phyloP scores from a whole-genome alignment of 257 asterid genomes.

The Fraxinus quadrangulata region DNA sequence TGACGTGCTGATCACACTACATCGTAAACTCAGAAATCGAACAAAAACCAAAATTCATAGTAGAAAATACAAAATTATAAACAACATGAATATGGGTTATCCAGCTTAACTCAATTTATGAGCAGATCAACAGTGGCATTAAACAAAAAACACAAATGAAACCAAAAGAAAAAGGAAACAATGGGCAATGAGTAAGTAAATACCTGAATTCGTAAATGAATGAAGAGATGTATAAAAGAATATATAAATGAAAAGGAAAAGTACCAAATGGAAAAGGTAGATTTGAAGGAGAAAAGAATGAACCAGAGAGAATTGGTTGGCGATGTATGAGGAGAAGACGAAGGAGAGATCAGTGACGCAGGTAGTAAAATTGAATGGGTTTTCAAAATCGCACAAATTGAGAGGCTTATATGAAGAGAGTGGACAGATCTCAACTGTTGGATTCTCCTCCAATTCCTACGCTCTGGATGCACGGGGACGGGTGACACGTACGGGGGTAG shows the following conservation, averaged over 20 bases:
- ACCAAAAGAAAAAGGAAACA: neutral
- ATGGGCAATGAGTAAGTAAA: neutral
- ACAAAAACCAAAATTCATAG: constrained; percentile 12
- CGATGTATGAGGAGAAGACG: neutral
- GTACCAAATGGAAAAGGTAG: neutral
- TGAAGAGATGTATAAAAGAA: neutral
- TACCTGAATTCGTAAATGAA: neutral
- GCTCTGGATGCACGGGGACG: neutral
- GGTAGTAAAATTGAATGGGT: neutral
- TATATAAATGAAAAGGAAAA: neutral
- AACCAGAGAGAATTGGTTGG: neutral
- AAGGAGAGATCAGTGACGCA: neutral
- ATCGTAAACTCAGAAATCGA: constrained; percentile 14
- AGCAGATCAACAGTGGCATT: neutral
- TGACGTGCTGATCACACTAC: constrained; percentile 33
- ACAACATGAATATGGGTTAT: neutral
- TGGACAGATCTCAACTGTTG: constrained; percentile 10
- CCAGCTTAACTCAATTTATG: neutral
- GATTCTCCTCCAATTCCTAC: constrained; percentile 2
- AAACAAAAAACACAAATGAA: neutral
- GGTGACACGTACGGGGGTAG: neutral
- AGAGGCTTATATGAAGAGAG: constrained; percentile 1
- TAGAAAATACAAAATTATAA: neutral
- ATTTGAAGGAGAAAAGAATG: neutral
- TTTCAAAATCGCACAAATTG: neutral